Base-by-base conservation (phyloP, 1,284 basidiomycete species). In the Naganishia sp. region DNA sequence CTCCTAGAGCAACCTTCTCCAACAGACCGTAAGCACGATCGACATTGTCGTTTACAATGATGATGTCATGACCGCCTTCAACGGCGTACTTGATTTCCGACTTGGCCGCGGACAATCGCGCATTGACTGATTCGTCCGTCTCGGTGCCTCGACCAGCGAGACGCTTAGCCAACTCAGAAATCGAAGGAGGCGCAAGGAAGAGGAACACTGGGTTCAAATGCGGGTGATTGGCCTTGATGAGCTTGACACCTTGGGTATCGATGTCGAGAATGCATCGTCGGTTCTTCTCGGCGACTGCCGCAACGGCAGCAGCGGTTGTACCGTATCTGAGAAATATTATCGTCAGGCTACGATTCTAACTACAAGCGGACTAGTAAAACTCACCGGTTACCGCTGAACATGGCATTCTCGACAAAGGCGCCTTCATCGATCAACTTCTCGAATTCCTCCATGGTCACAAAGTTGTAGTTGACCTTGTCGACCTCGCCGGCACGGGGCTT, bases 191-290 rank as follows among this genome's bases (percentile, higher is more conserved):
- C 0, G 92, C 88, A 74, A 99, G 86, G 81, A 99, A 99, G 72
- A 97, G 85, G 81, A 89, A 97, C 69, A 97, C 84, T 7, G 94
- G 91, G 73, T 90, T 84, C 50, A 99, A 81, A 61, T 86, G 80
- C 0, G 74, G 74, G 31, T 77, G 77, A 86, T 84, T 81, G 39
- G 83, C 79, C 77, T 93, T 94, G 75, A 98, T 88, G 79, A 94
- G 88, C 70, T 87, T 87, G 66, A 97, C 91, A 64, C 94, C 94
- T 90, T 96, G 94, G 15, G 92, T 88, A 76, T 99, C 95, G 71
- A 99, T 99, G 78, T 99, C 95, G 52, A 99, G 85, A 64, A 99
- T 88, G 77, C 95, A 98, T 16, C 92, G 81, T 63, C 77, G 83
- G 44, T 88, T 89, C 44, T 76, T 67, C 36, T 72, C 71, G 13